Conservation (phyloP, 192 early-diverging fungal species). For the Linnemannia schmuckeri region DNA sequence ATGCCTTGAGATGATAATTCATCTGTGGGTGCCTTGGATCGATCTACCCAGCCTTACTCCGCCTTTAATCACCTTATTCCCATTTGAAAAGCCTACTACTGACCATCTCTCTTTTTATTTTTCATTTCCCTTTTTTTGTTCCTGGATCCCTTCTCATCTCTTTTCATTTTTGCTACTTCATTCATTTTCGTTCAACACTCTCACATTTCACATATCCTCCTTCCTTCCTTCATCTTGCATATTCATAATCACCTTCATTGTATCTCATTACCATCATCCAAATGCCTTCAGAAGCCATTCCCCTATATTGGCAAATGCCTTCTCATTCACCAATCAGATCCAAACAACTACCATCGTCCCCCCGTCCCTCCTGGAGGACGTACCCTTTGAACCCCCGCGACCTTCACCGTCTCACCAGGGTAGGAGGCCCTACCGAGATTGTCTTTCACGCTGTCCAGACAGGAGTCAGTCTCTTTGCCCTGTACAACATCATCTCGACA, state of each 20-base stretch:
- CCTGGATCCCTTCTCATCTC: background rate
- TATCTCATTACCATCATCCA: background rate
- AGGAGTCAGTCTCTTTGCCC: background rate
- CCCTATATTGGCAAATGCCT: background rate
- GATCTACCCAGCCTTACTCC: background rate
- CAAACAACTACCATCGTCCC: background rate
- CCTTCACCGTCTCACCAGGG: background rate
- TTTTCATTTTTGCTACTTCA: background rate
- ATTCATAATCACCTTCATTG: background rate
- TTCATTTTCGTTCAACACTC: background rate
- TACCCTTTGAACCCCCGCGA: background rate
- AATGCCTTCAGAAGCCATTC: background rate
- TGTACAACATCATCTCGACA: conserved; percentile 3
- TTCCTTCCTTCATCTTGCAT: background rate
- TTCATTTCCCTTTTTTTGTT: conserved; percentile 1
- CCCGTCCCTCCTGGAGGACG: conserved; percentile 11
- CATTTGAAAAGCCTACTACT: background rate
- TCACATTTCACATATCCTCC: background rate
- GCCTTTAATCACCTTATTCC: background rate
- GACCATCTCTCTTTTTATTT: background rate
- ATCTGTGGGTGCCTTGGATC: background rate
- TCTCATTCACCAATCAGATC: background rate
- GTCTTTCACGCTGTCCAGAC: conserved; percentile 8
- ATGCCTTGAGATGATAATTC: background rate
- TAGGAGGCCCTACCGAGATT: conserved; percentile 2